Percentiles rank a stretch among this genome's conserved stretches.
These are phyloP conservation scores for Globisporangium megalacanthum DNA, from an alignment of 352 stramenopile genomes.

Conservation along the genomic window DNA sequence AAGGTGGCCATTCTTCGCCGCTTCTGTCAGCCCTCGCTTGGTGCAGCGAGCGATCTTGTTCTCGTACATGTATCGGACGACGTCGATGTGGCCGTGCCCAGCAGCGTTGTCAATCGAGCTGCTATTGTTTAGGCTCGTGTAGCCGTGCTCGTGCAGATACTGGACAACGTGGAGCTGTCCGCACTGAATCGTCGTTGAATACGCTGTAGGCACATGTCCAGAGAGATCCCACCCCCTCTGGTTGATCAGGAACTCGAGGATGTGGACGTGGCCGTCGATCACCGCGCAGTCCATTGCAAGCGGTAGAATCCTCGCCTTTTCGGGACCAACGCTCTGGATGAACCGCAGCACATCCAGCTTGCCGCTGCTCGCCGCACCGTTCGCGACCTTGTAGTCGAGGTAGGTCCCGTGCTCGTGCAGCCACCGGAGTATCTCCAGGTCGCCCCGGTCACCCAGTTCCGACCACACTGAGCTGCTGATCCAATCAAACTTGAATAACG, in stretches of 20 bases:
- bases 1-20: not conserved
- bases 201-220: not conserved
- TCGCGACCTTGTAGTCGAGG: not conserved
- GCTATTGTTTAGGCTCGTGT: not conserved
- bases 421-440: not conserved
- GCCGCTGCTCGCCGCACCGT: conserved; percentile 2
- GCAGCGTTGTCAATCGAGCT: not conserved
- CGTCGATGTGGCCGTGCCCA: not conserved
- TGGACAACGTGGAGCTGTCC: not conserved
- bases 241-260: conserved; percentile 1
- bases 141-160: not conserved
- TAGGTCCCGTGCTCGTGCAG: not conserved
- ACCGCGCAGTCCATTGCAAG: not conserved
- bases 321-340: not conserved
- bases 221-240: not conserved
- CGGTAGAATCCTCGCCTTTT: not conserved
- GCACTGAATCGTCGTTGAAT: not conserved
- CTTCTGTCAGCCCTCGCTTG: not conserved
- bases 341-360: not conserved
- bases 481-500: not conserved
- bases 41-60: not conserved
- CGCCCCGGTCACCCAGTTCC: not conserved
- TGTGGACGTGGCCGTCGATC: not conserved
- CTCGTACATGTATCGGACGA: not conserved
- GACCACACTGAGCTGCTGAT: too few species aligned